A percentile compares a stretch with the other conserved stretches of the same genome.
These are phyloP conservation scores for Serendipita sp. DNA, from an alignment of 768 basidiomycete genomes.

Conservation along the genomic window DNA sequence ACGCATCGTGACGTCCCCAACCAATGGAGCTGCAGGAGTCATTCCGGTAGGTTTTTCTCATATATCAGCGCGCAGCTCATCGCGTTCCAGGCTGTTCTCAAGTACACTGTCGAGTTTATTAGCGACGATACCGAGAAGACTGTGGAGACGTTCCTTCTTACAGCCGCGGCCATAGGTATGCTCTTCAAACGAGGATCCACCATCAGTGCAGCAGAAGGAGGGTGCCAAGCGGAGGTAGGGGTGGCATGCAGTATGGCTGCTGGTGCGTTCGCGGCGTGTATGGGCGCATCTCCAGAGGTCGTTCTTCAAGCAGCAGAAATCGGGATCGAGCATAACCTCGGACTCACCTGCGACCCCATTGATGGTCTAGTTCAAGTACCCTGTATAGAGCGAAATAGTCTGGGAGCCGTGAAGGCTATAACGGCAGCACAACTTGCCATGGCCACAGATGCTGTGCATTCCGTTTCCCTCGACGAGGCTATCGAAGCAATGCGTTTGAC, in stretches of 20 bases:
- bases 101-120: conserved; percentile 82
- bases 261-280: conserved; percentile 84
- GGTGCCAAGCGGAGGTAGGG: conserved; percentile 88
- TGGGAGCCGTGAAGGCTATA: conserved; percentile 78
- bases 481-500: conserved; percentile 91
- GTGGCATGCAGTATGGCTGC: conserved; percentile 96
- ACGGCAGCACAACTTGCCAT: conserved; percentile 90
- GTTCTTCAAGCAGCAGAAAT: conserved; percentile 35
- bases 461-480: conserved; percentile 82
- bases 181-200: conserved; percentile 94
- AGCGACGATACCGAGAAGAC: conserved; percentile 83
- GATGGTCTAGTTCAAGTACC: conserved; percentile 89
- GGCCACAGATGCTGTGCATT: conserved; percentile 76
- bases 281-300: conserved; percentile 79
- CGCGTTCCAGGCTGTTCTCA: conserved; percentile 42
- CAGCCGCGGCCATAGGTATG: conserved; percentile 84
- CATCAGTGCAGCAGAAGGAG: conserved; percentile 90
- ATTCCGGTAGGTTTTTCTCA: conserved; percentile 35
- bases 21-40: conserved; percentile 86
- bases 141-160: conserved; percentile 76
- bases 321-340: conserved; percentile 12
- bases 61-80: not conserved
- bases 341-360: conserved; percentile 82
- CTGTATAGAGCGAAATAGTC: conserved; percentile 81
- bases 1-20: conserved; percentile 86